These are phyloP conservation scores for Durio zibethinus DNA, from an alignment of 345 rosid species.

Conservation along the genomic window DNA sequence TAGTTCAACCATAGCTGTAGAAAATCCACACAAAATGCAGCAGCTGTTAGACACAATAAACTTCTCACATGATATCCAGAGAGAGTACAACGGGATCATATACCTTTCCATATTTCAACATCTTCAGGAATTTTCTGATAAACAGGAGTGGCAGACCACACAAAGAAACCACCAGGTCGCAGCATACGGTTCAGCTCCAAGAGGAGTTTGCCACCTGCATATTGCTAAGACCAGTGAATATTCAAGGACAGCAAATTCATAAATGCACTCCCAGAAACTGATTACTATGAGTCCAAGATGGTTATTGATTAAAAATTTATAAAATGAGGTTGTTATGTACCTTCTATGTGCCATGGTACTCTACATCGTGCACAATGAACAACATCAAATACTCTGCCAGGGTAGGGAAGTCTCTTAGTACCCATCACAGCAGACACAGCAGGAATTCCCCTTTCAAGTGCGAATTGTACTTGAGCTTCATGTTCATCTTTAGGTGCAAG, in stretches of 20 bases:
- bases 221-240: neutral
- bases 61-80: neutral
- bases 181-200: constrained; percentile 83
- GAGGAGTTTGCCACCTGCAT: constrained; percentile 88
- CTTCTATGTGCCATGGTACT: constrained; percentile 99
- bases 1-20: constrained; percentile 77
- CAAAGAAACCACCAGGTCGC: constrained; percentile 93
- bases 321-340: constrained; percentile 27
- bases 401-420: constrained; percentile 89
- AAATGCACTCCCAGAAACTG: neutral
- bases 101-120: constrained; percentile 87
- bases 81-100: constrained; percentile 6
- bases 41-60: constrained; percentile 24
- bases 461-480: constrained; percentile 97
- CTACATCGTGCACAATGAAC: constrained; percentile 99
- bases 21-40: constrained; percentile 19
- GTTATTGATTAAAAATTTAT: neutral
- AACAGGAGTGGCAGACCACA: constrained; percentile 97
- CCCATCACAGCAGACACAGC: constrained; percentile 99
- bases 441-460: constrained; percentile 98
- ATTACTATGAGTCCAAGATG: neutral
- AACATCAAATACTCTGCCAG: constrained; percentile 80
- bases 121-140: constrained; percentile 77
- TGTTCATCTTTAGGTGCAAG: constrained; percentile 98
- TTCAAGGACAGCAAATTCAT: neutral